These are phyloP conservation scores for Naganishia friedmannii DNA, from an alignment of 768 basidiomycete species.

Conservation along the genomic window DNA sequence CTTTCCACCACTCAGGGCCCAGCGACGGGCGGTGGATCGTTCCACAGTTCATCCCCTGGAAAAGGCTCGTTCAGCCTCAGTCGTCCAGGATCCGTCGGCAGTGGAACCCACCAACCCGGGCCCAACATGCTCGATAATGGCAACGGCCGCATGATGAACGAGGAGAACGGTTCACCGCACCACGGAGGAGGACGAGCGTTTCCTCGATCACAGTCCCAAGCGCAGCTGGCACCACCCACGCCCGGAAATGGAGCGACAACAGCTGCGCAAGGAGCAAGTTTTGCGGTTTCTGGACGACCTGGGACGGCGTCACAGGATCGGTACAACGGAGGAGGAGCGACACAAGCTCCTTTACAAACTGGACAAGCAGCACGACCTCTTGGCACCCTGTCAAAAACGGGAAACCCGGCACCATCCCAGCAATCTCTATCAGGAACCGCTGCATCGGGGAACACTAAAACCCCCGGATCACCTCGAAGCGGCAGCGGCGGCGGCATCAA, in stretches of 20 bases:
- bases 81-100: background rate
- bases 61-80: background rate
- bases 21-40: background rate
- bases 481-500: too few species aligned
- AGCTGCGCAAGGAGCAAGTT: background rate
- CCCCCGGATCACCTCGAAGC: background rate
- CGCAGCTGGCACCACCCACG: too few species aligned
- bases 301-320: background rate
- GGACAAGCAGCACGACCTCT: background rate
- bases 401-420: background rate
- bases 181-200: too few species aligned
- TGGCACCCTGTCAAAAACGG: background rate
- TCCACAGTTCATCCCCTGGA: background rate
- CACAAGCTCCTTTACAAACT: background rate
- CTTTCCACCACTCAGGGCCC: background rate
- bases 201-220: background rate
- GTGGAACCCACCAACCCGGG: background rate
- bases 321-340: too few species aligned
- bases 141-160: background rate
- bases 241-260: too few species aligned
- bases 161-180: background rate
- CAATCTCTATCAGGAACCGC: background rate
- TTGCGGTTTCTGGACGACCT: conserved; percentile 1
- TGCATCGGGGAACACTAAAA: background rate
- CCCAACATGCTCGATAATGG: background rate